Evolutionary conservation across 2,329 filamentous ascomycete genomes (phyloP), one percentile per base, ranked within the genome.

Genomic region (Alternaria metachromatica): DNA sequence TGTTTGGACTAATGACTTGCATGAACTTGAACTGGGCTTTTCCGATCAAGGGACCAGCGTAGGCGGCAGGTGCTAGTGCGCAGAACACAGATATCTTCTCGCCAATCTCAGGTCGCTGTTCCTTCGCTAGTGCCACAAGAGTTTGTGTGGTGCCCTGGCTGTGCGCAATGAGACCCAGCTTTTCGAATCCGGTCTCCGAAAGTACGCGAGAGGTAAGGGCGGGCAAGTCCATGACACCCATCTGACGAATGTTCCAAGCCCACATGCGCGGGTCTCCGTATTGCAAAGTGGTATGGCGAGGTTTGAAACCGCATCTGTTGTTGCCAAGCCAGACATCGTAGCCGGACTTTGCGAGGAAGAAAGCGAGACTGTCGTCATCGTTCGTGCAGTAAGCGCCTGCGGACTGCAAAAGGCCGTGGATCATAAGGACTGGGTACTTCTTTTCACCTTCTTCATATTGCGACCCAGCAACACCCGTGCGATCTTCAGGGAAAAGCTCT

Each of bases 281-380:
- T 3, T 87, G 81, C 43, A 97, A 86, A 21, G 90, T 81, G 3
- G 85, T 87, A 76, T 98, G 95, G 67, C 89, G 87, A 0, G 95
- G 94, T 0, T 87, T 83, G 80, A 96, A 93, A 1, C 94, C 94
- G 75, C 94, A 97, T 20, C 95, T 87, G 76, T 97, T 97, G 81
- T 97, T 97, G 5, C 95, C 95, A 15, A 97, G 85, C 94, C 94
- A 98, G 43, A 98, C 93, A 78, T 98, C 95, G 79, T 93, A 97
- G 2, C 94, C 94, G 0, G 91, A 89, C 80, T 97, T 97, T 80
- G 92, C 94, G 8, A 98, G 88, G 82, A 91, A 97, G 80, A 97
- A 97, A 1, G 95, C 94, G 8, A 97, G 85, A 25, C 92, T 95
- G 69, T 93, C 89, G 66, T 97, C 94, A 73, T 97, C 94, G 76